phyloP scores from a whole-genome alignment of 2,329 filamentous ascomycete species.

The Aspergillus ruber region DNA sequence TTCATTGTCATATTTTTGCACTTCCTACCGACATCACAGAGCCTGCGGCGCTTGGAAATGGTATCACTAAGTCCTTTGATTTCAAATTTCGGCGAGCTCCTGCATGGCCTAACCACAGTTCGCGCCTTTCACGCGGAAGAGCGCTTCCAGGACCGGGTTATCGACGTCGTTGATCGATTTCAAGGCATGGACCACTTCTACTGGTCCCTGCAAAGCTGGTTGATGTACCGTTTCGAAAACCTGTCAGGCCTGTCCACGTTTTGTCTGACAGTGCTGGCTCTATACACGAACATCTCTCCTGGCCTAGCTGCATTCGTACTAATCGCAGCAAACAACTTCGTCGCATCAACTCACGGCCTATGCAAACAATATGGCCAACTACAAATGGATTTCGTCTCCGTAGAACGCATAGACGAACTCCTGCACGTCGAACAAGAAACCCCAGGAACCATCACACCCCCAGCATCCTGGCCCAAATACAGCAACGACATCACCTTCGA shows the following conservation, averaged over 20 bases:
- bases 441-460: slow-evolving; percentile 60
- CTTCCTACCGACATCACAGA: slow-evolving; percentile 79
- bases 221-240: slow-evolving; percentile 70
- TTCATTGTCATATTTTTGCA: slow-evolving; percentile 69
- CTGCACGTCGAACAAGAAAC: slow-evolving; percentile 71
- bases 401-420: slow-evolving; percentile 79
- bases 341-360: slow-evolving; percentile 63
- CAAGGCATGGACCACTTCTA: slow-evolving; percentile 97
- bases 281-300: slow-evolving; percentile 67
- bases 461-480: slow-evolving; percentile 69
- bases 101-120: slow-evolving; percentile 81
- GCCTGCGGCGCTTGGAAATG: slow-evolving; percentile 78
- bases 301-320: slow-evolving; percentile 80
- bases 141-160: slow-evolving; percentile 73
- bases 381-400: slow-evolving; percentile 87
- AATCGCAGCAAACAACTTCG: slow-evolving; percentile 59
- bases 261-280: slow-evolving; percentile 63
- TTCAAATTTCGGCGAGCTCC: slow-evolving; percentile 83
- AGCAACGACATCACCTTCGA: slow-evolving; percentile 69
- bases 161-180: slow-evolving; percentile 76
- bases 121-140: slow-evolving; percentile 72
- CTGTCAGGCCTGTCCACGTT: slow-evolving; percentile 70
- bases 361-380: slow-evolving; percentile 77
- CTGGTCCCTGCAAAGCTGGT: slow-evolving; percentile 81
- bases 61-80: slow-evolving; percentile 81